Percentiles rank a stretch among this genome's conserved stretches.
Conservation (phyloP, 371 early-diverging fungal species). For the Mucor piriformis region DNA sequence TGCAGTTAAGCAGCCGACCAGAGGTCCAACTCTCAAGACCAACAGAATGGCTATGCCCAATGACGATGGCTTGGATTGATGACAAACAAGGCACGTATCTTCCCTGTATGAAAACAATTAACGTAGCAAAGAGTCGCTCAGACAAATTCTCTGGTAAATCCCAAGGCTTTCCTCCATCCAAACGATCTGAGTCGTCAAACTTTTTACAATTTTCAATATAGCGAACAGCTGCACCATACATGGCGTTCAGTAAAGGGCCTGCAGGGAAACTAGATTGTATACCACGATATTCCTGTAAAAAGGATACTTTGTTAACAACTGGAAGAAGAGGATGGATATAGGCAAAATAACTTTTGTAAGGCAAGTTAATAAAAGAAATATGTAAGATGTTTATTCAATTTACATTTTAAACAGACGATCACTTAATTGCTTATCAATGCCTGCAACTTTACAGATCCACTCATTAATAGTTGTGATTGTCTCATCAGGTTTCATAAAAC, state of each 20-base stretch:
- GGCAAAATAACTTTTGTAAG: constrained; percentile 31
- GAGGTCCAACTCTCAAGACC: constrained; percentile 25
- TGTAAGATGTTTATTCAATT: too few relatives aligned
- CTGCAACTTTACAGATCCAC: constrained; percentile 25
- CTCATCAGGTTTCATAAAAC: constrained; percentile 4
- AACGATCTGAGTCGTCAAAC: constrained; percentile 9
- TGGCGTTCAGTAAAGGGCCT: constrained; percentile 15
- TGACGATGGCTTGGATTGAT: constrained; percentile 37
- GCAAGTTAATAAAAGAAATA: too few relatives aligned
- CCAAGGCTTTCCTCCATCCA: constrained; percentile 10
- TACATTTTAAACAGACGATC: constrained; percentile 34
- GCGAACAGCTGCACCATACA: constrained; percentile 25
- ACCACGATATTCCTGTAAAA: constrained; percentile 31
- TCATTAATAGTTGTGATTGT: constrained; percentile 13
- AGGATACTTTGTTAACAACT: constrained; percentile 25
- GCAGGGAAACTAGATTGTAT: constrained; percentile 12
- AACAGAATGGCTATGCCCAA: constrained; percentile 37
- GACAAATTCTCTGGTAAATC: constrained; percentile 10
- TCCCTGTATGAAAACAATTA: constrained; percentile 4
- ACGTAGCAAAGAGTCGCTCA: not conserved
- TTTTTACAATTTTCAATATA: constrained; percentile 16
- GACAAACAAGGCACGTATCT: constrained; percentile 27
- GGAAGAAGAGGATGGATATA: constrained; percentile 27
- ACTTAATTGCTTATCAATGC: constrained; percentile 25
- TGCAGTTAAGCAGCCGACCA: constrained; percentile 37